Conservation (phyloP, 768 basidiomycete species). For the Phanerodontia chrysosporium region DNA sequence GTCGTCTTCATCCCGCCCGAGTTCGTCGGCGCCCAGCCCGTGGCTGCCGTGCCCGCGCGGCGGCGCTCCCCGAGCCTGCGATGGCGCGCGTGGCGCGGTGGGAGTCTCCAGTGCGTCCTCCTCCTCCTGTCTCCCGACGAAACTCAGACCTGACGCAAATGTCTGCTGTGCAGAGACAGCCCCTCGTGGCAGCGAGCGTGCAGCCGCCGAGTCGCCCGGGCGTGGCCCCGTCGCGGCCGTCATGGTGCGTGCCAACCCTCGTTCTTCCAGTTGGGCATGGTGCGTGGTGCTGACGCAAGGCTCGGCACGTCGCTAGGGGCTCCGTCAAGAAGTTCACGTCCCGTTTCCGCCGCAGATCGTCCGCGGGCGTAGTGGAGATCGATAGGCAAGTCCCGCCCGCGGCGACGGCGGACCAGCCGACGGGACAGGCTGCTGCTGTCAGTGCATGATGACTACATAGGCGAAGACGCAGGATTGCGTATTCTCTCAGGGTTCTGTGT, state of each 20-base stretch:
- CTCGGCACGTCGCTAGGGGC: slow-evolving; percentile 37
- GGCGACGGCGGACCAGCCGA: slow-evolving; percentile 11
- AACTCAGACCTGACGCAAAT: too few species aligned
- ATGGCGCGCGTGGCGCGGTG: too few species aligned
- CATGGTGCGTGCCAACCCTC: too few species aligned
- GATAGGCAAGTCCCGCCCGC: slow-evolving; percentile 38
- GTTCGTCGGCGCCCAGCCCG: not conserved
- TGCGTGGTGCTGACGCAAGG: not conserved
- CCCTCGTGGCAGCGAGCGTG: not conserved
- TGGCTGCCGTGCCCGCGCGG: not conserved
- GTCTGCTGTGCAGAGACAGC: not conserved
- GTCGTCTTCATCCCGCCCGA: not conserved
- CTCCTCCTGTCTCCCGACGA: not conserved
- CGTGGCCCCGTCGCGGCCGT: slow-evolving; percentile 19
- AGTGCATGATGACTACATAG: too few species aligned
- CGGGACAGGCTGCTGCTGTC: too few species aligned
- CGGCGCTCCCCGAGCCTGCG: not conserved
- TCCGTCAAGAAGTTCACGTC: slow-evolving; percentile 38
- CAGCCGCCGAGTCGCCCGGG: not conserved
- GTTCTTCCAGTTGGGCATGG: slow-evolving; percentile 18
- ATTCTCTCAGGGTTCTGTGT: too few species aligned
- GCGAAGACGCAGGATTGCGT: too few species aligned
- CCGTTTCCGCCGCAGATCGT: slow-evolving; percentile 48
- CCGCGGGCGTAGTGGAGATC: slow-evolving; percentile 47
- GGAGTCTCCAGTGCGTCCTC: not conserved